Percentiles rank a stretch among this genome's conserved stretches.
phyloP scores from a whole-genome alignment of 495 filamentous ascomycete species.

The Aspergillus heteromorphus region DNA sequence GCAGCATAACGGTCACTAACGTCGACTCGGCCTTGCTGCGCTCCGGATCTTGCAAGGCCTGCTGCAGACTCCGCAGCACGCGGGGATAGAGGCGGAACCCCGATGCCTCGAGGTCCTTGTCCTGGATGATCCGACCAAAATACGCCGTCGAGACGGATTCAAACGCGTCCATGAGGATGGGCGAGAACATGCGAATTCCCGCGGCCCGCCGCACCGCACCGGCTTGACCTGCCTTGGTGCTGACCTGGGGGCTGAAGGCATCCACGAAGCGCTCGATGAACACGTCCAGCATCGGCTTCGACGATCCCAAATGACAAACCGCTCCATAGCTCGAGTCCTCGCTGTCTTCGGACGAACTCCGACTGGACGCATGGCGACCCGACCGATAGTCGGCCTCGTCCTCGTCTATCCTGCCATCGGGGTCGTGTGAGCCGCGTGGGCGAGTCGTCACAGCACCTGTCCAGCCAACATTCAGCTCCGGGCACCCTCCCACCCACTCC shows the following conservation, averaged over 20 bases:
- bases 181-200: conserved; percentile 40
- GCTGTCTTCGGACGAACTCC: conserved; percentile 12
- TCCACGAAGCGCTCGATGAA: conserved; percentile 44
- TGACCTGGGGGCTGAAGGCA: conserved; percentile 40
- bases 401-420: conserved; percentile 10
- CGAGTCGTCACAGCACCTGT: neutral
- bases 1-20: conserved; percentile 37
- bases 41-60: conserved; percentile 37
- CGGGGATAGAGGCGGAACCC: conserved; percentile 37
- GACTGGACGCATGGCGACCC: neutral
- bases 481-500: neutral
- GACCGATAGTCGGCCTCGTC: conserved; percentile 13
- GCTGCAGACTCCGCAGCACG: conserved; percentile 35
- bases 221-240: conserved; percentile 34
- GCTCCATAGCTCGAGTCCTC: conserved; percentile 26
- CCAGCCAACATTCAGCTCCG: neutral
- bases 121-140: conserved; percentile 35
- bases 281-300: conserved; percentile 29
- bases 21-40: conserved; percentile 40
- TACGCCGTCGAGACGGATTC: conserved; percentile 40
- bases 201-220: conserved; percentile 39
- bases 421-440: neutral
- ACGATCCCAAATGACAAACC: conserved; percentile 20
- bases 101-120: conserved; percentile 33
- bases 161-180: conserved; percentile 37